Evolutionary conservation across 2,329 filamentous ascomycete genomes (phyloP), one percentile per base, ranked within the genome.

Genomic region (Cordyceps pruinosa): DNA sequence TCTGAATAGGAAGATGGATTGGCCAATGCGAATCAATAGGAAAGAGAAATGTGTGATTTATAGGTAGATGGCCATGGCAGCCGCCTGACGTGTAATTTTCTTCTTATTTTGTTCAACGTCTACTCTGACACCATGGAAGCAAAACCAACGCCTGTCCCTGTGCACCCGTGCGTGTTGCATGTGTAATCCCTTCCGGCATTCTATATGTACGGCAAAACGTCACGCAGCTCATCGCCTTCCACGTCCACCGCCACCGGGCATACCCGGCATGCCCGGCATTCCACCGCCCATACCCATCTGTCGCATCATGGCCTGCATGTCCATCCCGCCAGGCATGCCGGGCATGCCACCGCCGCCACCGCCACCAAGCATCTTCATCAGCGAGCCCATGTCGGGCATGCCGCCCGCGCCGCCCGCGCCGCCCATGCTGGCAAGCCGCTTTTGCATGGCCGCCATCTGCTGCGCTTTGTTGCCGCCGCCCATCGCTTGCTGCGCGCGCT

Each of bases 381-480:
- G 81, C 58, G 86, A 86, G 32, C 84, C 84, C 81, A 97, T 88
- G 66, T 95, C 90, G 0, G 87, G 87, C 87, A 91, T 90, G 6
- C 81, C 80, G 41, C 76, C 86, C 4, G 78, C 85, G 37, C 78
- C 82, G 7, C 78, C 86, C 2, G 76, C 82, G 1, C 76, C 90
- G 34, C 93, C 94, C 90, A 97, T 96, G 64, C 88, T 90, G 69
- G 92, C 89, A 75, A 99, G 78, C 13, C 92, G 81, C 76, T 96
- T 96, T 76, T 99, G 94, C 91, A 97, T 96, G 2, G 94, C 93
- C 0, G 92, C 92, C 75, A 97, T 83, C 73, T 97, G 93, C 70
- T 96, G 90, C 32, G 90, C 84, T 72, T 94, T 93, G 74, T 96
- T 96, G 30, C 86, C 89, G 45, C 92, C 91, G 28, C 87, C 89